A percentile compares a stretch with the other conserved stretches of the same genome.
Evolutionary conservation across 2,329 filamentous ascomycete species (phyloP).

Genomic region (Xylariaceae sp.): DNA sequence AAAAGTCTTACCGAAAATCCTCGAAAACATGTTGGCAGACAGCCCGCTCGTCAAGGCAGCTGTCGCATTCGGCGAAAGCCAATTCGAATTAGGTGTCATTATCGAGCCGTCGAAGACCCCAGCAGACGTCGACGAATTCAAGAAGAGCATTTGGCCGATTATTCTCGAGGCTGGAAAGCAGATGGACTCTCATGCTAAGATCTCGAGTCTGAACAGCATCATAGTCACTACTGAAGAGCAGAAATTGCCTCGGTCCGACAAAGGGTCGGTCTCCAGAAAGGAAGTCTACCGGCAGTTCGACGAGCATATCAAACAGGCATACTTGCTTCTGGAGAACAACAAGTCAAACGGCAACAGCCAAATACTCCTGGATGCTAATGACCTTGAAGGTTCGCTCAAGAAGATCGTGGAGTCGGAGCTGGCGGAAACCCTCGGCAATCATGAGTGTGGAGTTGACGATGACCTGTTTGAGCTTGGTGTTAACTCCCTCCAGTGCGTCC

Average conservation of each 20-base stretch:
- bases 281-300: background rate
- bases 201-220: background rate
- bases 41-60: background rate
- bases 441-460: background rate
- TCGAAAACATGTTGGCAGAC: background rate
- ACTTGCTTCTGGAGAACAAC: background rate
- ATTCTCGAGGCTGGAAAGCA: background rate
- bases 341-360: background rate
- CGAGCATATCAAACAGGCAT: background rate
- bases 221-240: background rate
- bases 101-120: background rate
- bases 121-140: background rate
- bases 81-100: conserved; percentile 2
- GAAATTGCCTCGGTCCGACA: background rate
- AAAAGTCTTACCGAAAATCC: background rate
- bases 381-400: background rate
- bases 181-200: conserved; percentile 1
- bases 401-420: background rate
- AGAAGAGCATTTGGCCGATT: background rate
- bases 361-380: background rate
- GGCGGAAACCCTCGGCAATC: background rate
- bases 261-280: background rate
- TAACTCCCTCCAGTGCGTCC: background rate
- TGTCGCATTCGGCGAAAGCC: background rate
- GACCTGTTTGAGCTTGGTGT: conserved; percentile 2